These are phyloP conservation scores for Paramecium sonneborni DNA, from an alignment of 73 alveolate genomes.

Conservation along the genomic window DNA sequence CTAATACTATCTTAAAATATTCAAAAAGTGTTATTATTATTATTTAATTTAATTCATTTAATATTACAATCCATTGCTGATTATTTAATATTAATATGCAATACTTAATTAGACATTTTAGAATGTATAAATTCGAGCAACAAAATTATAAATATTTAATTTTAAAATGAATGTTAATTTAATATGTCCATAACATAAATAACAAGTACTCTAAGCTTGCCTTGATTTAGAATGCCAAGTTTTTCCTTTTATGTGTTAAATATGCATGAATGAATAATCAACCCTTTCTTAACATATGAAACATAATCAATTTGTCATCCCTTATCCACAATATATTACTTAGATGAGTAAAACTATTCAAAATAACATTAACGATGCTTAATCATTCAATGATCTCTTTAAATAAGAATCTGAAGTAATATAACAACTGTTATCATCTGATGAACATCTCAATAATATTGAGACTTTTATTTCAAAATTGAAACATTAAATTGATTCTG, in stretches of 20 bases:
- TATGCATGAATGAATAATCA: not conserved
- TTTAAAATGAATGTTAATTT: conserved; percentile 9
- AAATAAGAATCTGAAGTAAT: no score
- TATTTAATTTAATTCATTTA: not conserved
- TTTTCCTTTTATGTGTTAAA: conserved; percentile 14
- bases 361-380: not conserved
- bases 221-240: conserved; percentile 12
- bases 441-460: no score
- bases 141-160: not conserved
- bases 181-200: conserved; percentile 32
- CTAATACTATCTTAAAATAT: not conserved
- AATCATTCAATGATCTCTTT: no score
- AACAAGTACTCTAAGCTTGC: not conserved
- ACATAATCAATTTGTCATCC: not conserved
- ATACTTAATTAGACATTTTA: not conserved
- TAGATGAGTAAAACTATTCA: not conserved
- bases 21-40: not conserved
- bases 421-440: no score
- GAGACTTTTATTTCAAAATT: no score
- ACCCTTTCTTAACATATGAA: not conserved
- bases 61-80: not conserved
- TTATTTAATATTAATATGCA: not conserved
- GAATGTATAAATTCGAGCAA: not conserved
- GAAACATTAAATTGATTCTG: not conserved
- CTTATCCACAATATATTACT: no score